A percentile compares a stretch with the other conserved stretches of the same genome.
Evolutionary conservation across 2,329 filamentous ascomycete species (phyloP).

Genomic region (Colletotrichum cereale): DNA sequence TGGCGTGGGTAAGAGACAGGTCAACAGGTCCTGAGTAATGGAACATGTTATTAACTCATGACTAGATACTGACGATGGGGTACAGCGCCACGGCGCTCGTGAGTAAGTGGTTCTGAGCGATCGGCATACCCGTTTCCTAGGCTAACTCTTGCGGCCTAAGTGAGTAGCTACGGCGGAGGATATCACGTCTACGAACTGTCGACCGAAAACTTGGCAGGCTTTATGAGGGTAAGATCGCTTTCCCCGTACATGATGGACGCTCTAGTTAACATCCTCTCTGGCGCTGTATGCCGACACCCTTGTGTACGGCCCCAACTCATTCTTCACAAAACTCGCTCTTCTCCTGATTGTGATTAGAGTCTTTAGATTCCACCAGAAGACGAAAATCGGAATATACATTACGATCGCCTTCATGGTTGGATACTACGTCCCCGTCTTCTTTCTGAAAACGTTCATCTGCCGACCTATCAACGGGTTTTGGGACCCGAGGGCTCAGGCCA

Average conservation of each 20-base stretch:
- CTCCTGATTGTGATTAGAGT: constrained; percentile 58
- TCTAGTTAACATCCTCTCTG: constrained; percentile 8
- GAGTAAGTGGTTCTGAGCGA: constrained; percentile 37
- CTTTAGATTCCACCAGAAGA: constrained; percentile 56
- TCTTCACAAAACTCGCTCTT: constrained; percentile 55
- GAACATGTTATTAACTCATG: neutral
- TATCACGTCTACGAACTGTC: constrained; percentile 51
- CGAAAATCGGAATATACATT: constrained; percentile 52
- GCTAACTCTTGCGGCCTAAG: constrained; percentile 32
- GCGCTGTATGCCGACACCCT: constrained; percentile 55
- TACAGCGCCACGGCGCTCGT: constrained; percentile 46
- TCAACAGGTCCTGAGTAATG: fast-evolving
- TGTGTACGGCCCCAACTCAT: constrained; percentile 59
- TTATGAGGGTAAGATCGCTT: constrained; percentile 48
- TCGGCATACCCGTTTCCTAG: too few species aligned
- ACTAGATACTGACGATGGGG: constrained; percentile 46
- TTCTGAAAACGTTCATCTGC: constrained; percentile 58
- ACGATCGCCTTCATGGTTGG: constrained; percentile 52
- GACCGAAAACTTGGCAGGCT: constrained; percentile 46
- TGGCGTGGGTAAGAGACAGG: constrained; percentile 23
- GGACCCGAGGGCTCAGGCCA: constrained; percentile 44
- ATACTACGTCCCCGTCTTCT: constrained; percentile 47
- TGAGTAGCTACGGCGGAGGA: constrained; percentile 51
- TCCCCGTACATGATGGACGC: fast-evolving
- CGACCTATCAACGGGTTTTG: constrained; percentile 57